These are phyloP conservation scores for Diaporthe sp. DNA, from an alignment of 2,329 filamentous ascomycete genomes.

Conservation along the genomic window DNA sequence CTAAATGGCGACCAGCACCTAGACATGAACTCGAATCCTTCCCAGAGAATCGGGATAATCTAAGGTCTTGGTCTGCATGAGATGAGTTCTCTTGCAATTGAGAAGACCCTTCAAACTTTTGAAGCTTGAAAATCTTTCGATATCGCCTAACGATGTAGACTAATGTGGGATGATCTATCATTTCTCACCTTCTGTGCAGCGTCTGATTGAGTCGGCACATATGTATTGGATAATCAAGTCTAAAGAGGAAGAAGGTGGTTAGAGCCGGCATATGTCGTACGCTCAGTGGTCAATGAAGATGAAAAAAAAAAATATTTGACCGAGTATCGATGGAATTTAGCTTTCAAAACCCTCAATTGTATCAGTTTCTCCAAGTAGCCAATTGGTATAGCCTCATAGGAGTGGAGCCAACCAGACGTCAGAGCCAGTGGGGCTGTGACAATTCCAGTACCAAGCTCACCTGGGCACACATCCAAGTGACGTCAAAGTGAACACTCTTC, in stretches of 20 bases:
- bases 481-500: conserved; percentile 17
- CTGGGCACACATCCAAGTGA: conserved; percentile 12
- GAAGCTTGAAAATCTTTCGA: neutral
- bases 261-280: neutral
- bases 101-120: neutral
- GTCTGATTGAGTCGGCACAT: neutral
- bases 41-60: too few species aligned
- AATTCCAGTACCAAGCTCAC: neutral
- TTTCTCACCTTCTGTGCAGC: neutral
- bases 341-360: neutral
- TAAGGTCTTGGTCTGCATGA: neutral
- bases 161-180: neutral
- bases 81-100: neutral
- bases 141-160: neutral
- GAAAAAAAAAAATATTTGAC: too few species aligned
- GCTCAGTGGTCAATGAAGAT: neutral
- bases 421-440: conserved; percentile 4
- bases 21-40: neutral
- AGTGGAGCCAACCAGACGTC: conserved; percentile 5
- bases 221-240: neutral
- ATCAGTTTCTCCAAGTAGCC: neutral
- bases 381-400: conserved; percentile 17
- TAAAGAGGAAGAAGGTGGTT: neutral
- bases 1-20: neutral
- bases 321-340: neutral